Conservation (phyloP, 805 yeast species). For the Dipodascopsis tothii region DNA sequence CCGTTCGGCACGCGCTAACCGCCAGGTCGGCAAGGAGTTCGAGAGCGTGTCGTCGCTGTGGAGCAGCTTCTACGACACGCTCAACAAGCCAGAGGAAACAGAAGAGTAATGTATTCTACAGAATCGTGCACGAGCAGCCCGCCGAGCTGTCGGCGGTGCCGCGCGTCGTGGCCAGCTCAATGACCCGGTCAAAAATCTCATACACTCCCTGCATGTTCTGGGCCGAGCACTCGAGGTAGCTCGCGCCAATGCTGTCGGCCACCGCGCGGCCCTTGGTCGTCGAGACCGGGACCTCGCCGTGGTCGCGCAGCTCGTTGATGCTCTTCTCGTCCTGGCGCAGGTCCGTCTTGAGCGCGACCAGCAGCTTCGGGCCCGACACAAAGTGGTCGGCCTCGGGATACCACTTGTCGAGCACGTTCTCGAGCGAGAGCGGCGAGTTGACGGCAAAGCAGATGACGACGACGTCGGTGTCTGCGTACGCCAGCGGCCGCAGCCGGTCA, state of each 20-base stretch:
- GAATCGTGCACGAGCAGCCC: slow-evolving; percentile 1
- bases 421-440: slow-evolving; percentile 53
- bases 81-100: background rate
- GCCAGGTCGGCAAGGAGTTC: slow-evolving; percentile 57
- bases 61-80: slow-evolving; percentile 56
- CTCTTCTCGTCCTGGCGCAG: slow-evolving; percentile 32
- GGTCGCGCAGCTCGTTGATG: slow-evolving; percentile 21
- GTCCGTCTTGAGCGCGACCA: slow-evolving; percentile 82
- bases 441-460: slow-evolving; percentile 70
- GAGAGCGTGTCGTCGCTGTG: slow-evolving; percentile 64
- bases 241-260: slow-evolving; percentile 53
- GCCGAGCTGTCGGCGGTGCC: background rate
- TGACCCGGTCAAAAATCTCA: slow-evolving; percentile 59
- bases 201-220: slow-evolving; percentile 57
- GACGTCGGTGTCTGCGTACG: slow-evolving; percentile 72
- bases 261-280: slow-evolving; percentile 39
- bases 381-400: slow-evolving; percentile 76
- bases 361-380: slow-evolving; percentile 70
- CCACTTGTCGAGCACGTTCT: slow-evolving; percentile 72
- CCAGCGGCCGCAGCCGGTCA: slow-evolving; percentile 67
- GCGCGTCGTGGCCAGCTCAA: slow-evolving; percentile 1
- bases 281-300: slow-evolving; percentile 27
- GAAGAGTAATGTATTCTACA: background rate
- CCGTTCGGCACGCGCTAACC: background rate
- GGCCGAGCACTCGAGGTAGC: slow-evolving; percentile 76